A percentile compares a stretch with the other conserved stretches of the same genome.
Evolutionary conservation across 306 rosid genomes (phyloP).

Genomic region (Vigna nakashimae): DNA sequence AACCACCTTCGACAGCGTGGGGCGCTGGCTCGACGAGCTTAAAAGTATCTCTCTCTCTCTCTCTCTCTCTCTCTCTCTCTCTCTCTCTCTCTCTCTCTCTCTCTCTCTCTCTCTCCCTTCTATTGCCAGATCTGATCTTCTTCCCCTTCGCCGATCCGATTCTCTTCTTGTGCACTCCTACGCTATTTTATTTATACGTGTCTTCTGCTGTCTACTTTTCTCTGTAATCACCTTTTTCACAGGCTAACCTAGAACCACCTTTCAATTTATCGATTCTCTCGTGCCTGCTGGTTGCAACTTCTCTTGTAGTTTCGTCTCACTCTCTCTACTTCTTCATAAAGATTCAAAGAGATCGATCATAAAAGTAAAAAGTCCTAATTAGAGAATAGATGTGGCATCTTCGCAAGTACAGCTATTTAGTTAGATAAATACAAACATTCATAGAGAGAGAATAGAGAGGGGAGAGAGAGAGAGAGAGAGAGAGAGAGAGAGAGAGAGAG

Average conservation of each 20-base stretch:
- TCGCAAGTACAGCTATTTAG: neutral
- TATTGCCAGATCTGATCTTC: slow-evolving; percentile 28
- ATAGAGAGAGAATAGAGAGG: too few relatives aligned
- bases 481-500: too few relatives aligned
- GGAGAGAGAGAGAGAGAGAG: too few relatives aligned
- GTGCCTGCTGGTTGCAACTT: too few relatives aligned
- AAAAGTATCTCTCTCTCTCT: slow-evolving; percentile 55
- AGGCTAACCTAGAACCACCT: neutral
- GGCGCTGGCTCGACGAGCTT: slow-evolving; percentile 97
- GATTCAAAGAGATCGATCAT: neutral
- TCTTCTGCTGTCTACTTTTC: neutral
- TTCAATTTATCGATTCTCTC: too few relatives aligned
- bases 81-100: neutral
- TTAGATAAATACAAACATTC: too few relatives aligned
- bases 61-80: neutral
- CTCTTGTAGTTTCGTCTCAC: neutral
- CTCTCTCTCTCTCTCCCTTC: too few relatives aligned
- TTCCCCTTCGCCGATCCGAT: neutral
- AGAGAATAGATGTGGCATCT: neutral
- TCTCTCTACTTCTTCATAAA: neutral
- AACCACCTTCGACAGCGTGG: slow-evolving; percentile 82
- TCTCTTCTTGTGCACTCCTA: neutral
- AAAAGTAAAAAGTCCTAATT: neutral
- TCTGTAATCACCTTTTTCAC: neutral
- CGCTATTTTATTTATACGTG: too few relatives aligned